Conservation (phyloP, 164 flowering plant species). For the Chloranthus sessilifolius region DNA sequence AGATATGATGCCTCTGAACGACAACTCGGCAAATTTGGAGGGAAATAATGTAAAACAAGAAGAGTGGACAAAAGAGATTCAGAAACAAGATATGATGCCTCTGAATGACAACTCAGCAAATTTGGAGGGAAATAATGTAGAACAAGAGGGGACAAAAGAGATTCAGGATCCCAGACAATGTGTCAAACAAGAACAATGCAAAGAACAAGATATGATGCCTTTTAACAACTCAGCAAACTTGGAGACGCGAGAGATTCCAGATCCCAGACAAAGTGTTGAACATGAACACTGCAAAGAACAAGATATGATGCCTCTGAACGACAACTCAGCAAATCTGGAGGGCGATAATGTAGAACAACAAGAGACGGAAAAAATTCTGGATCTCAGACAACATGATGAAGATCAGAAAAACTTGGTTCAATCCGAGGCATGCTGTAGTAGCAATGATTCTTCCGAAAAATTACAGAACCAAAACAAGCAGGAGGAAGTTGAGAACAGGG, state of each 20-base stretch:
- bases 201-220: neutral
- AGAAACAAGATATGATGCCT: conserved; percentile 55
- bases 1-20: neutral
- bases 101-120: conserved; percentile 26
- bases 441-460: conserved; percentile 41
- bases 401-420: conserved; percentile 32
- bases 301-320: neutral
- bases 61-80: no score
- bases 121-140: conserved; percentile 31
- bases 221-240: neutral
- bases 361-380: no score
- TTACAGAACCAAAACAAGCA: conserved; percentile 28
- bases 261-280: neutral
- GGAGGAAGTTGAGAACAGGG: conserved; percentile 24
- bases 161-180: no score
- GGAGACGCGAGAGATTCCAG: no score
- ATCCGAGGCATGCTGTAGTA: conserved; percentile 39
- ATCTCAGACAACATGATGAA: neutral
- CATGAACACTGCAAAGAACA: neutral
- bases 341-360: no score
- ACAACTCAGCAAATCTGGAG: neutral
- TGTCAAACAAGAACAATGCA: no score
- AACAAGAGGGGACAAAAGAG: no score
- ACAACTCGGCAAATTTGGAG: neutral
- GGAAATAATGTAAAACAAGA: neutral